These are phyloP conservation scores for Pyrenochaeta sp. DNA, from an alignment of 2,329 filamentous ascomycete genomes.

Conservation along the genomic window DNA sequence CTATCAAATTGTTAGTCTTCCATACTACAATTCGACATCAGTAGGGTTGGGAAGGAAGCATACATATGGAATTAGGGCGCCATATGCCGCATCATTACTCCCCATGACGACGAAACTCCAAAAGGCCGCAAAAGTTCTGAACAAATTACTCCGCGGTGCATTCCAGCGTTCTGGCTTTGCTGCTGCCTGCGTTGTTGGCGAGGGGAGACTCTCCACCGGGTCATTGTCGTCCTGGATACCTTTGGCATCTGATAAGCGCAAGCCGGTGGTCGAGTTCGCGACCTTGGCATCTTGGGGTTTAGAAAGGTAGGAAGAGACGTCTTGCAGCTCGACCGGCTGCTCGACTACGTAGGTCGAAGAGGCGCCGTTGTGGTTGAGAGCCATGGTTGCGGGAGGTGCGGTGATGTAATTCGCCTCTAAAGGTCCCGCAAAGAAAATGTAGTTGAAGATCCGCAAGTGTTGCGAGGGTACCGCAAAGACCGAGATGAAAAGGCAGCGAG, in stretches of 20 bases:
- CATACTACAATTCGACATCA: background rate
- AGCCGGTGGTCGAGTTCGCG: constrained; percentile 12
- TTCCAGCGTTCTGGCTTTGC: constrained; percentile 69
- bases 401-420: background rate
- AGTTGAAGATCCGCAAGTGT: no score
- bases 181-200: constrained; percentile 54
- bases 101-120: constrained; percentile 72
- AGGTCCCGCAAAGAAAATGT: no score
- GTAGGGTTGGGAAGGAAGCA: background rate
- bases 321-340: constrained; percentile 39
- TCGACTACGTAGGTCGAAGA: constrained; percentile 48
- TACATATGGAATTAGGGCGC: constrained; percentile 62
- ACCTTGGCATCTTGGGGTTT: constrained; percentile 31
- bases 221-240: constrained; percentile 25
- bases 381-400: constrained; percentile 22
- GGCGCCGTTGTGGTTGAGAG: constrained; percentile 36
- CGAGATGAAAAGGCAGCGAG: no score
- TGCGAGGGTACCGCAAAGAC: no score
- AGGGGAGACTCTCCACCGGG: constrained; percentile 53
- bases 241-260: constrained; percentile 27
- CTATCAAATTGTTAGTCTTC: constrained; percentile 40
- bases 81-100: constrained; percentile 72
- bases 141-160: constrained; percentile 65
- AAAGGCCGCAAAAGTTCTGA: constrained; percentile 66
- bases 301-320: constrained; percentile 33